phyloP scores from a whole-genome alignment of 83 land plant species.

The Picea abies region DNA sequence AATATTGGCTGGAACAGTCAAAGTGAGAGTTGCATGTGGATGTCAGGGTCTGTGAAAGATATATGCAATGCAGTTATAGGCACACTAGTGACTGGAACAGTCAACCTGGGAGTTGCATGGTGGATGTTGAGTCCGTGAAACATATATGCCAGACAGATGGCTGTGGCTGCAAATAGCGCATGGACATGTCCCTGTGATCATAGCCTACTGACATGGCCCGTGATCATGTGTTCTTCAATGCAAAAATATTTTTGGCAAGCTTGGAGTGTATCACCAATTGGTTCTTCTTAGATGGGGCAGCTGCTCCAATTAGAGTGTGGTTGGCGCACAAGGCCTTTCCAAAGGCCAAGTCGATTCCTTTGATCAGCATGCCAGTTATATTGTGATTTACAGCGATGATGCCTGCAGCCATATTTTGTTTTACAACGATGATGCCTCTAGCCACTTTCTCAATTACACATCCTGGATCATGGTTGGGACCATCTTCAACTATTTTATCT shows the following conservation, averaged over 20 bases:
- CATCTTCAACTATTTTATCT: too few relatives aligned
- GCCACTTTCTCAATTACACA: background rate
- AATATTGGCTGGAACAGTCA: too few relatives aligned
- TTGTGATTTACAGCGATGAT: slow-evolving; percentile 22
- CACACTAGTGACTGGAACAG: slow-evolving; percentile 6
- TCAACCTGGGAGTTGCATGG: too few relatives aligned
- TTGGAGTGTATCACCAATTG: slow-evolving; percentile 39
- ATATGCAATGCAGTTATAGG: slow-evolving; percentile 27
- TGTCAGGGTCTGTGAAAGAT: too few relatives aligned
- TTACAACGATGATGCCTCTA: too few relatives aligned
- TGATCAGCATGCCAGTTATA: slow-evolving; percentile 41
- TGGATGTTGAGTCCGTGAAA: slow-evolving; percentile 25
- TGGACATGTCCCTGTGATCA: too few relatives aligned
- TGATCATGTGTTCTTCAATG: slow-evolving; percentile 52
- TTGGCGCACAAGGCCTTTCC: slow-evolving; percentile 36
- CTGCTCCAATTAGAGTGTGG: slow-evolving; percentile 46
- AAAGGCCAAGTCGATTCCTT: slow-evolving; percentile 28
- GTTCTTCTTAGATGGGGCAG: slow-evolving; percentile 43
- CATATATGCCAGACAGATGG: slow-evolving; percentile 21
- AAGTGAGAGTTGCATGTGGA: too few relatives aligned
- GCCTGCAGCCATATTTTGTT: background rate
- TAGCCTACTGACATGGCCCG: slow-evolving; percentile 29
- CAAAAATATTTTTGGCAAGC: slow-evolving; percentile 34
- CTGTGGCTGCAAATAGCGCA: background rate
- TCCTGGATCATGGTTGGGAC: too few relatives aligned